Conservation (phyloP, 352 stramenopile genomes). For the Globisporangium irregulare region DNA sequence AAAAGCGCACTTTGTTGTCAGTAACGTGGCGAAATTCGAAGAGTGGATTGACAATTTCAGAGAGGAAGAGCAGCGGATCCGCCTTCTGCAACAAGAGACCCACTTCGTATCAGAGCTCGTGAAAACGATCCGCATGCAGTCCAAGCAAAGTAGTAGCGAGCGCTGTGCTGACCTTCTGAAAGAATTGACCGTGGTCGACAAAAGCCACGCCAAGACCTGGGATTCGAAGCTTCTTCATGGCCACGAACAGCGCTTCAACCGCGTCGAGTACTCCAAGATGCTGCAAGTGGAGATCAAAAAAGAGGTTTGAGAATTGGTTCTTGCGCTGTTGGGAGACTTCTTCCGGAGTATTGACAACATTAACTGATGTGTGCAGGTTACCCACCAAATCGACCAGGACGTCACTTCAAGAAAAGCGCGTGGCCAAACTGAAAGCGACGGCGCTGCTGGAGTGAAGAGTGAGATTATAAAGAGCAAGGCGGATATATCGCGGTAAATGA, state of each 20-base stretch:
- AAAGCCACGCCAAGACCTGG: slow-evolving; percentile 50
- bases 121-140: slow-evolving; percentile 69
- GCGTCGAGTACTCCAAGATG: slow-evolving; percentile 56
- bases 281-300: slow-evolving; percentile 69
- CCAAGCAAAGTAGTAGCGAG: slow-evolving; percentile 56
- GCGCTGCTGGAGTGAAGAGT: background rate
- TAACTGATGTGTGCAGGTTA: slow-evolving; percentile 28
- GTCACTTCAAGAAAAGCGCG: slow-evolving; percentile 23
- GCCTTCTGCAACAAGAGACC: slow-evolving; percentile 49
- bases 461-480: background rate
- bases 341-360: background rate
- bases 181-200: slow-evolving; percentile 64
- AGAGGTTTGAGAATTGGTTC: slow-evolving; percentile 35
- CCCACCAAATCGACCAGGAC: slow-evolving; percentile 59
- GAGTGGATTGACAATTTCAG: slow-evolving; percentile 62
- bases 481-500: slow-evolving; percentile 8
- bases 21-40: slow-evolving; percentile 28
- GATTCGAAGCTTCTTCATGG: slow-evolving; percentile 71
- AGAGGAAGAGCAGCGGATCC: slow-evolving; percentile 49
- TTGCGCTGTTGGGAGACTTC: background rate
- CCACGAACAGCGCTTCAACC: slow-evolving; percentile 62
- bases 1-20: slow-evolving; percentile 18
- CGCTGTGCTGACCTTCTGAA: slow-evolving; percentile 50
- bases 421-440: background rate
- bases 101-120: slow-evolving; percentile 73